A percentile compares a stretch with the other conserved stretches of the same genome.
Evolutionary conservation across 2,329 filamentous ascomycete species (phyloP).

Genomic region (Stagonosporopsis vannaccii): DNA sequence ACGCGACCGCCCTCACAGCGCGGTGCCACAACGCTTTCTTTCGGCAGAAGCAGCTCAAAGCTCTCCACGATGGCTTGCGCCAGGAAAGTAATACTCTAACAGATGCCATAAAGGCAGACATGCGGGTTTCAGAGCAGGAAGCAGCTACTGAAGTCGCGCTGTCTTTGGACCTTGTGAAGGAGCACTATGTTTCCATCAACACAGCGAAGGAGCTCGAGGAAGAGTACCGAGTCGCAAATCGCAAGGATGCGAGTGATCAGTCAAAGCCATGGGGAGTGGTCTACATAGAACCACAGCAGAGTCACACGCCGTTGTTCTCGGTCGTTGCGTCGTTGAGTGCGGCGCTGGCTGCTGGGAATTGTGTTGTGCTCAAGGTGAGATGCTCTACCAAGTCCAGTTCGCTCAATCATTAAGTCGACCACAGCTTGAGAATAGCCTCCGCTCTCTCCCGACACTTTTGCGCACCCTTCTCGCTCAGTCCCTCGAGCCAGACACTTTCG

Average conservation of each 20-base stretch:
- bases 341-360: slow-evolving; percentile 61
- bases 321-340: slow-evolving; percentile 48
- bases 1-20: slow-evolving; percentile 55
- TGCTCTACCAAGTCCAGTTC: not conserved
- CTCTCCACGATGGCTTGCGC: slow-evolving; percentile 51
- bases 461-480: slow-evolving; percentile 50
- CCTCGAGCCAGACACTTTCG: slow-evolving; percentile 60
- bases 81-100: slow-evolving; percentile 47
- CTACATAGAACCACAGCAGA: slow-evolving; percentile 56
- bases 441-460: slow-evolving; percentile 46
- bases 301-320: slow-evolving; percentile 58
- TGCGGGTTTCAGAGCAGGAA: slow-evolving; percentile 46
- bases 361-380: slow-evolving; percentile 58
- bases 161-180: slow-evolving; percentile 49
- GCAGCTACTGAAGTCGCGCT: slow-evolving; percentile 54
- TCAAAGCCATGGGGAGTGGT: slow-evolving; percentile 53
- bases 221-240: slow-evolving; percentile 54
- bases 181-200: slow-evolving; percentile 52
- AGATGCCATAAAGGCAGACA: slow-evolving; percentile 53
- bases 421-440: slow-evolving; percentile 53
- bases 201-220: slow-evolving; percentile 48
- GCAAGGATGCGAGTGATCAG: slow-evolving; percentile 47
- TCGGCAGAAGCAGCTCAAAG: slow-evolving; percentile 56
- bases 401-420: not conserved
- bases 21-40: slow-evolving; percentile 56